Base-by-base conservation (phyloP, 495 filamentous ascomycete genomes). In the Aspergillus affinis region DNA sequence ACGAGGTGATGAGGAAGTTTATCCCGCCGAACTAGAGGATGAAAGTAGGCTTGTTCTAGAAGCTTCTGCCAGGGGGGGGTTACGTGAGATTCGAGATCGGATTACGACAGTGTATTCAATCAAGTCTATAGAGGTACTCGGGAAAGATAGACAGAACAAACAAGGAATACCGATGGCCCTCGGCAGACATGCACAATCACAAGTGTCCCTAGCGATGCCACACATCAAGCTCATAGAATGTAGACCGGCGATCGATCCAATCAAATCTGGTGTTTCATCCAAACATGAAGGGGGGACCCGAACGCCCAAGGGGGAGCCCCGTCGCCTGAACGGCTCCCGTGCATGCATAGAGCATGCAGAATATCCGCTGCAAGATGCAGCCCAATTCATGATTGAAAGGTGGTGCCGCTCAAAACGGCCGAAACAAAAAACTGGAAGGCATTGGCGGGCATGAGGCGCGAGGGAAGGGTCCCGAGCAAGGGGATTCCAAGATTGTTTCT, bases 1-100 rank as follows among this genome's bases (percentile, higher is more conserved):
- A 83, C 21, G 72, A 72, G 61, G 81, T 84, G 32, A 70, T 90
- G 61, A 77, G 88, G 67, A 69, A 63, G 57, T 87, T 76, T 66
- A 85, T 90, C 65, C 83, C 75, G 18, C 45, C 54, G 55, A 54
- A 48, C 17, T 61, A 53, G 13, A 41, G 32, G 13, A 13, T 13
- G 13, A 26, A 26, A 4, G 23, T 26, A 51, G 17, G 46, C 6
- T 45, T 19, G 18, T 46, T 47, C 13, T 47, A 47, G 13, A 15
- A 6, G 3, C n/a, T n/a, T n/a, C n/a, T n/a, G n/a, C 18, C 18
- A 18, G 44, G 5, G 44, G 44, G 44, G 44, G 5, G 2, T 13
- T 13, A 18, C 44, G 44, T 2, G 44, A 15, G 44, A 4, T 41
- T 41, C 13, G 36, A 41, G 36, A 41, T 41, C n/a, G 36, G 4